Conservation (phyloP, 2,329 filamentous ascomycete genomes). For the Alternaria gaisen region DNA sequence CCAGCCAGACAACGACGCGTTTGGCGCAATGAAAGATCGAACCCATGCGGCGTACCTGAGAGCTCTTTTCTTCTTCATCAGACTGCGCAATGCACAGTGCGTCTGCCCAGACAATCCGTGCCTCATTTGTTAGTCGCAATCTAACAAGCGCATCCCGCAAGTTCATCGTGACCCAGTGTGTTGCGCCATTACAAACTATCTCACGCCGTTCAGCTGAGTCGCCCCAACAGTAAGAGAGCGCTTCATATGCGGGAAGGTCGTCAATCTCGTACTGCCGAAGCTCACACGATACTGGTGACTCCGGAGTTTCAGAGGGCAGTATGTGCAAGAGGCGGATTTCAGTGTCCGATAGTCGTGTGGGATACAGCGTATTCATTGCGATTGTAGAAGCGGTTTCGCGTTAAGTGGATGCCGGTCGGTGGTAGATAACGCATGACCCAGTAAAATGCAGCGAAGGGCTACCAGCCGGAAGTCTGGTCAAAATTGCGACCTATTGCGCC, state of each 20-base stretch:
- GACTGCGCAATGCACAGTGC: conserved; percentile 1
- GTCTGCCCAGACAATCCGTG: not conserved
- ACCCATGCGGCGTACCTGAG: not conserved
- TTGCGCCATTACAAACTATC: not conserved
- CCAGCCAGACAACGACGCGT: conserved; percentile 1
- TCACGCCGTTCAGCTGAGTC: not conserved
- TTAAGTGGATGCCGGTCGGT: not conserved
- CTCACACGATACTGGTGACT: not conserved
- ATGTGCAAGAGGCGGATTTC: not conserved
- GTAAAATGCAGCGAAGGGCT: not conserved
- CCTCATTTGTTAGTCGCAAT: not conserved
- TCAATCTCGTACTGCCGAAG: not conserved
- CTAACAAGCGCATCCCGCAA: not conserved
- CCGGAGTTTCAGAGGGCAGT: not conserved
- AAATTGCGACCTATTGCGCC: not conserved
- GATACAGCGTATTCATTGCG: not conserved
- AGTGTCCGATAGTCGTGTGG: not conserved
- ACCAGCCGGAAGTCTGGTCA: not conserved
- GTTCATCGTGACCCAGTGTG: not conserved
- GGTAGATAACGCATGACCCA: not conserved
- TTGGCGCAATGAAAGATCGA: not conserved
- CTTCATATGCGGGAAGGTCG: not conserved
- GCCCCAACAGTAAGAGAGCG: not conserved
- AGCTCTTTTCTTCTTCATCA: not conserved
- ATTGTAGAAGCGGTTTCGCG: not conserved